Evolutionary conservation across 2,329 filamentous ascomycete genomes (phyloP).

Genomic region (Colletotrichum gigasporum): DNA sequence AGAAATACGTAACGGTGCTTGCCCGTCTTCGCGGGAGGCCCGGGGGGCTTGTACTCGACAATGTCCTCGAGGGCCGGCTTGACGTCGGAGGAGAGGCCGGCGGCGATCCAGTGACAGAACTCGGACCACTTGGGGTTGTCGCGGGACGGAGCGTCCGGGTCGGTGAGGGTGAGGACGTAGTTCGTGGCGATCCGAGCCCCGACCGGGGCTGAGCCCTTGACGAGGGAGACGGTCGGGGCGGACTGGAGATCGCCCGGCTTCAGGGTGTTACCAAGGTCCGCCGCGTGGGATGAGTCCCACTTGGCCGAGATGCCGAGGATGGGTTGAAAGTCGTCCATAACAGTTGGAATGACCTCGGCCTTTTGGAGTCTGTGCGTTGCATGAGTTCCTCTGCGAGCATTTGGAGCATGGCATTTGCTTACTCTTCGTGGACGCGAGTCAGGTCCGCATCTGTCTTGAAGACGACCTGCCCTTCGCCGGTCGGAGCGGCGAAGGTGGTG

Average conservation of each 20-base stretch:
- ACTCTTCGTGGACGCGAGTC: constrained; percentile 32
- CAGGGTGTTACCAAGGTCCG: constrained; percentile 31
- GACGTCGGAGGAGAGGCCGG: constrained; percentile 35
- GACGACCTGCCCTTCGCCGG: constrained; percentile 15
- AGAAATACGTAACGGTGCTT: constrained; percentile 55
- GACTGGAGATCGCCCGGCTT: constrained; percentile 26
- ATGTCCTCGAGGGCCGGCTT: constrained; percentile 43
- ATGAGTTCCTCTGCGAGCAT: background rate
- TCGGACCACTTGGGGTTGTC: constrained; percentile 54
- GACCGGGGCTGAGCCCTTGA: constrained; percentile 23
- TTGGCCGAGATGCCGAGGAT: constrained; percentile 28
- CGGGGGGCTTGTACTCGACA: constrained; percentile 51
- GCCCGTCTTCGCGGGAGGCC: constrained; percentile 51
- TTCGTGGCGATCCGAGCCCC: constrained; percentile 34
- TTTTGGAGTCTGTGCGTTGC: constrained; percentile 12
- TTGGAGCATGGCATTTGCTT: background rate
- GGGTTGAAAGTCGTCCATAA: constrained; percentile 32
- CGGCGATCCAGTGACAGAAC: constrained; percentile 56
- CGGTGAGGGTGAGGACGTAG: constrained; percentile 48
- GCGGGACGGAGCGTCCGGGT: constrained; percentile 54
- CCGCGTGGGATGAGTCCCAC: constrained; percentile 23
- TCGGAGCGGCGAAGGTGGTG: constrained; percentile 1
- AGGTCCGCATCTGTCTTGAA: constrained; percentile 22
- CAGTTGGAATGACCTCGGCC: constrained; percentile 31
- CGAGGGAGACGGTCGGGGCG: constrained; percentile 21